Percentiles rank a stretch among this genome's conserved stretches.
Evolutionary conservation across 345 rosid species (phyloP).

Genomic region (Isatis tinctoria): DNA sequence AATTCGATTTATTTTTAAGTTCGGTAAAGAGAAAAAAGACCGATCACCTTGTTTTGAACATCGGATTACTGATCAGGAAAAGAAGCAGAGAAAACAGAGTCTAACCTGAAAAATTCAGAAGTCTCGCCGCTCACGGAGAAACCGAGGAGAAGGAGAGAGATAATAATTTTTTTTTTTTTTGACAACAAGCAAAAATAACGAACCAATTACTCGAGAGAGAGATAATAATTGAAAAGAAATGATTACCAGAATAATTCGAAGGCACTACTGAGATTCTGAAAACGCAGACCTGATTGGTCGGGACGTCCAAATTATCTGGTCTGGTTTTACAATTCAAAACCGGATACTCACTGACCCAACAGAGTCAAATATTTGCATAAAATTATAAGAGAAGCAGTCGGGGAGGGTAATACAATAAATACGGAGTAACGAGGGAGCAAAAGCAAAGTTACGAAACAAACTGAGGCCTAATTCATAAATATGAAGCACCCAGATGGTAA

Average conservation of each 20-base stretch:
- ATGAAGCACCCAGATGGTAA: background rate
- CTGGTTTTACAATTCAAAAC: background rate
- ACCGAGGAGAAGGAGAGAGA: conserved; percentile 13
- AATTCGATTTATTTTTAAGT: background rate
- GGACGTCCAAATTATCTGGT: background rate
- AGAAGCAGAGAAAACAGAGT: conserved; percentile 7
- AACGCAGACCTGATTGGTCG: conserved; percentile 2
- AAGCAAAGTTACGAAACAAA: background rate
- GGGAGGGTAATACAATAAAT: too few species aligned
- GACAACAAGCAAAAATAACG: too few species aligned
- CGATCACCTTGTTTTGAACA: background rate
- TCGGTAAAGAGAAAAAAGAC: background rate
- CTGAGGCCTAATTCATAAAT: background rate
- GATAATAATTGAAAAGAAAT: background rate
- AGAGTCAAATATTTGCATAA: background rate
- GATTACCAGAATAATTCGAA: background rate
- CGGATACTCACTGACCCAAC: background rate
- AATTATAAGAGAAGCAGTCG: too few species aligned
- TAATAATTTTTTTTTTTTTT: too few species aligned
- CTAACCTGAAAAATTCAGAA: conserved; percentile 15
- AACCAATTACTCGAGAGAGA: too few species aligned
- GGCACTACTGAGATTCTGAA: background rate
- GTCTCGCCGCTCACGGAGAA: conserved; percentile 26
- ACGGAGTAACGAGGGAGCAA: too few species aligned
- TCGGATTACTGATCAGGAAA: background rate